Percentiles rank a stretch among this genome's conserved stretches.
Conservation (phyloP, 2,329 filamentous ascomycete species). For the Aspergillus sclerotialis region DNA sequence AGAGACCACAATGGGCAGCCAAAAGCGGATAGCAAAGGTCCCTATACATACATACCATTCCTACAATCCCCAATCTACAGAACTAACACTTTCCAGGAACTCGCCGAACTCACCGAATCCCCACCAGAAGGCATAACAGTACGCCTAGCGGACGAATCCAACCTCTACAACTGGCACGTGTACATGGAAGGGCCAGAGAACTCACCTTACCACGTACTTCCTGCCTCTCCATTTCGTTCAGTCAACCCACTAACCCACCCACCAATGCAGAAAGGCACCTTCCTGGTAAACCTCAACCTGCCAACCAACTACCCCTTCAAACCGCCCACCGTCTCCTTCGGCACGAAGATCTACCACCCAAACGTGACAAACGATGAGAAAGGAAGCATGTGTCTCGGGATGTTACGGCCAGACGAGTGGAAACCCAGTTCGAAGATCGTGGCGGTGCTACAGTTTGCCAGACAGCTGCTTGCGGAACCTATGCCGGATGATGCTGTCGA, state of each 20-base stretch:
- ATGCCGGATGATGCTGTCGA: slow-evolving; percentile 88
- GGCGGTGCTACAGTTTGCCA: slow-evolving; percentile 69
- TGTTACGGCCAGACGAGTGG: slow-evolving; percentile 83
- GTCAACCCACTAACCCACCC: slow-evolving; percentile 1
- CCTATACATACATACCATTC: not conserved
- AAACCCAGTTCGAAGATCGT: slow-evolving; percentile 76
- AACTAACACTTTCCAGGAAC: slow-evolving; percentile 43
- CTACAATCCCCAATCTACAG: not conserved
- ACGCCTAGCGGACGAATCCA: slow-evolving; percentile 52
- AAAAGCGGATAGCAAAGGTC: slow-evolving; percentile 44
- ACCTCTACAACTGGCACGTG: slow-evolving; percentile 63
- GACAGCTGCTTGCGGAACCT: slow-evolving; percentile 68
- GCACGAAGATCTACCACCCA: slow-evolving; percentile 90
- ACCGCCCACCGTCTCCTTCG: slow-evolving; percentile 70
- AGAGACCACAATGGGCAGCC: slow-evolving; percentile 31
- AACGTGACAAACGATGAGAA: slow-evolving; percentile 84
- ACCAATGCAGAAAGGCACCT: slow-evolving; percentile 59
- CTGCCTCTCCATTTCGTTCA: not conserved
- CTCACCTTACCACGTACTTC: slow-evolving; percentile 56
- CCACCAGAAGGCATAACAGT: slow-evolving; percentile 54
- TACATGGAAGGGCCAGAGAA: slow-evolving; percentile 58
- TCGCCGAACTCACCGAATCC: slow-evolving; percentile 49
- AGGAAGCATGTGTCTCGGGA: slow-evolving; percentile 77
- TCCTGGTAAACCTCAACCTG: slow-evolving; percentile 65
- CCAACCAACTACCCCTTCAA: slow-evolving; percentile 87